A percentile compares a stretch with the other conserved stretches of the same genome.
phyloP scores from a whole-genome alignment of 75 land plant species.

The Gnetum montanum region DNA sequence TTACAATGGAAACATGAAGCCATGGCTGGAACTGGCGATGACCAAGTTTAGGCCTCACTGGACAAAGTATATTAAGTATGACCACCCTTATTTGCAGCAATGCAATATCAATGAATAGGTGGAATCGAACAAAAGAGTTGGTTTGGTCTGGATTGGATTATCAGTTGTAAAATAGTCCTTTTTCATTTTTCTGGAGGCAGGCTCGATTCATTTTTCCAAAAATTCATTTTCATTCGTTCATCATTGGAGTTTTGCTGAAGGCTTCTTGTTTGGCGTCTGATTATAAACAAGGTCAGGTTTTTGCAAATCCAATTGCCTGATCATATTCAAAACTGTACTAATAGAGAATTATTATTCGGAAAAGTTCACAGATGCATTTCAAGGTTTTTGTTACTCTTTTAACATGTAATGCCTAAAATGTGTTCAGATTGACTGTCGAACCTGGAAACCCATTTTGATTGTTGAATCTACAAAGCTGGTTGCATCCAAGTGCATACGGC shows the following conservation, averaged over 20 bases:
- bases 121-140: neutral
- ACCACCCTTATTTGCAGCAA: slow-evolving; percentile 44
- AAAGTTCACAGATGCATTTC: too few relatives aligned
- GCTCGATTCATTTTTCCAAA: neutral
- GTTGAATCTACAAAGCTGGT: too few relatives aligned
- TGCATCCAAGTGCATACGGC: too few relatives aligned
- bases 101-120: slow-evolving; percentile 41
- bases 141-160: neutral
- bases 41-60: slow-evolving; percentile 52
- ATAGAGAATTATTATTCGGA: too few relatives aligned
- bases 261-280: too few relatives aligned
- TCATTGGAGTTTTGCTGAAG: neutral
- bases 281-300: too few relatives aligned
- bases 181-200: neutral
- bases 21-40: slow-evolving; percentile 67
- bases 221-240: slow-evolving; percentile 5
- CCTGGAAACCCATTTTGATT: too few relatives aligned
- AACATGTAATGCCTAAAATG: too few relatives aligned
- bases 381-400: too few relatives aligned
- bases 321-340: too few relatives aligned
- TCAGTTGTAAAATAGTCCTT: neutral
- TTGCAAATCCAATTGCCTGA: too few relatives aligned
- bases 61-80: slow-evolving; percentile 63
- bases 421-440: too few relatives aligned
- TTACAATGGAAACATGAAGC: slow-evolving; percentile 68